Conservation (phyloP, 306 rosid species). For the Trifolium pratense region DNA sequence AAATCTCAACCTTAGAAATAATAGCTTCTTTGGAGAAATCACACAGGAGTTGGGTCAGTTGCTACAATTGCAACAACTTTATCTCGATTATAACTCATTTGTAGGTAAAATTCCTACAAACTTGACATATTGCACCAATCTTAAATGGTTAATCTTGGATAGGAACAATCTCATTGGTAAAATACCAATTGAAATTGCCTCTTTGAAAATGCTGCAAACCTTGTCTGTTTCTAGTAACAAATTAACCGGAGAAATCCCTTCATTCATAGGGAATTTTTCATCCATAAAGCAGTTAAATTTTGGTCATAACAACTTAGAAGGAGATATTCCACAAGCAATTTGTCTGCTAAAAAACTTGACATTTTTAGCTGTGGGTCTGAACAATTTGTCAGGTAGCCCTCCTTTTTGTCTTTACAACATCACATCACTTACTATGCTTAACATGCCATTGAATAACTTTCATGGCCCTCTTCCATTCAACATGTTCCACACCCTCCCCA, state of each 20-base stretch:
- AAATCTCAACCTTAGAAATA: background rate
- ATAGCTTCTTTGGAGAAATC: background rate
- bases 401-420: no score
- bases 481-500: no score
- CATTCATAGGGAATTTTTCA: constrained; percentile 6
- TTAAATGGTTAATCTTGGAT: background rate
- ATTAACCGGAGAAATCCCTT: background rate
- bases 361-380: fast-evolving
- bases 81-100: background rate
- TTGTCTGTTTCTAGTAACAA: background rate
- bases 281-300: background rate
- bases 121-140: constrained; percentile 4
- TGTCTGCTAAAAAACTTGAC: background rate
- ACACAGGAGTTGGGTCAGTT: constrained; percentile 9
- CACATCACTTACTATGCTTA: no score
- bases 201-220: background rate
- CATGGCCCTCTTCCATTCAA: no score
- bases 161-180: background rate
- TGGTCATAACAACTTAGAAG: background rate
- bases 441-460: no score
- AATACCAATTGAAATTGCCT: background rate
- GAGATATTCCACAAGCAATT: constrained; percentile 2
- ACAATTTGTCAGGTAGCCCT: constrained; percentile 36
- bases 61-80: background rate
- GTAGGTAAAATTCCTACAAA: background rate